phyloP scores from a whole-genome alignment of 495 filamentous ascomycete genomes.

The Platismatia glauca region DNA sequence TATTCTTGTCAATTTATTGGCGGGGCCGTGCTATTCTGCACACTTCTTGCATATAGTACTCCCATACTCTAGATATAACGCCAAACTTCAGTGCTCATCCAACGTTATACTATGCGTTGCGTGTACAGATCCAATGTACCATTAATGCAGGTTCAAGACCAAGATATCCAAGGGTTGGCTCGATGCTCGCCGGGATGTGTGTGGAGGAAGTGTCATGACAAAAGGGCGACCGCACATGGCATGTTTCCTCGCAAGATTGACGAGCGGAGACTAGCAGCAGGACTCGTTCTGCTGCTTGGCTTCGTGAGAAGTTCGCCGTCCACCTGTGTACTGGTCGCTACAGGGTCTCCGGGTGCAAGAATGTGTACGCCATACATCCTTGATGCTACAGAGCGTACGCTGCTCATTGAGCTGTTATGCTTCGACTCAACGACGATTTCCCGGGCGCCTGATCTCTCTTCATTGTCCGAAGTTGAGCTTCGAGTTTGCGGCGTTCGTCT shows the following conservation, averaged over 20 bases:
- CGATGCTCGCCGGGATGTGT: neutral
- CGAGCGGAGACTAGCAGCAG: neutral
- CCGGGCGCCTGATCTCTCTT: slow-evolving; percentile 46
- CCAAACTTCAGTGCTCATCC: neutral
- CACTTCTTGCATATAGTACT: neutral
- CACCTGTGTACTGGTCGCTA: neutral
- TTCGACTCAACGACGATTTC: slow-evolving; percentile 45
- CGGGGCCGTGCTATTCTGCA: neutral
- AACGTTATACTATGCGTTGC: neutral
- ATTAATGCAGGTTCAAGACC: neutral
- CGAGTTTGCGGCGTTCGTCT: slow-evolving; percentile 59
- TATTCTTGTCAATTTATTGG: neutral
- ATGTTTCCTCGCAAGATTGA: neutral
- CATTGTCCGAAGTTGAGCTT: slow-evolving; percentile 48
- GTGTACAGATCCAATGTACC: neutral
- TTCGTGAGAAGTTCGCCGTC: neutral
- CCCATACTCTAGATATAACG: neutral
- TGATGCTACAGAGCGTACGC: neutral
- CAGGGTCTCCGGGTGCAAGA: neutral
- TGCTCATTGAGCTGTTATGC: slow-evolving; percentile 39
- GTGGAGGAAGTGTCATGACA: neutral
- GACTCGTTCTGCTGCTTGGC: neutral
- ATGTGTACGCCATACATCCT: neutral
- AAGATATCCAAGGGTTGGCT: neutral
- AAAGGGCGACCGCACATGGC: neutral